phyloP scores from a whole-genome alignment of 176 grass and related monocot genomes.

The Oryza coarctata region DNA sequence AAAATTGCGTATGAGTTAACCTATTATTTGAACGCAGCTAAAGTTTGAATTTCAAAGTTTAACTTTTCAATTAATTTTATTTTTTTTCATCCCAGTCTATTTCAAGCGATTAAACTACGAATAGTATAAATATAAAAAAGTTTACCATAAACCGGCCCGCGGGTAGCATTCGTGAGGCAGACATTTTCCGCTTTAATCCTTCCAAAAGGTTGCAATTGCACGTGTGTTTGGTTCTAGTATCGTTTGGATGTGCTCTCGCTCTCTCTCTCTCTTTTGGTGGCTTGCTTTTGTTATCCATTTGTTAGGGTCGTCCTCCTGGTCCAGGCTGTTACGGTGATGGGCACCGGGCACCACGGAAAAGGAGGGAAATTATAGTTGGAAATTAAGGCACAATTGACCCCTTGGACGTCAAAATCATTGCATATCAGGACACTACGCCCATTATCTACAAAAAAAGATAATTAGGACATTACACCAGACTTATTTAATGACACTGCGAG shows the following conservation, averaged over 20 bases:
- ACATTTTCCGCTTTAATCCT: background rate
- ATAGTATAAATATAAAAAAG: no score
- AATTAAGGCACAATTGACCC: background rate
- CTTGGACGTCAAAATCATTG: background rate
- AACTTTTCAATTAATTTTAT: no score
- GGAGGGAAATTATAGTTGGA: background rate
- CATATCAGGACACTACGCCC: background rate
- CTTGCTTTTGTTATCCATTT: background rate
- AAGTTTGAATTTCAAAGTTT: no score
- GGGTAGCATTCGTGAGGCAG: background rate
- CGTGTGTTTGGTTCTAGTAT: background rate
- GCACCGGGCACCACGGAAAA: background rate
- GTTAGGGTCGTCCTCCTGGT: constrained; percentile 10
- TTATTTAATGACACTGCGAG: background rate
- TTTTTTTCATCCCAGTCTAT: no score
- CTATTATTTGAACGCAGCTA: no score
- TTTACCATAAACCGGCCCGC: no score
- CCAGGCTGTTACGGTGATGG: constrained; percentile 16
- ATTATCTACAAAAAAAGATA: background rate
- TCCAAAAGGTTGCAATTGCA: constrained; percentile 14
- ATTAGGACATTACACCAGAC: background rate
- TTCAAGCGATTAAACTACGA: no score
- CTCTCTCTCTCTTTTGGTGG: background rate
- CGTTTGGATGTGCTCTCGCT: background rate
- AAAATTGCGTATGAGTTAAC: no score